Percentiles rank a stretch among this genome's conserved stretches.
Evolutionary conservation across 805 yeast species (phyloP).

Genomic region (Wickerhamiella alocasiicola): DNA sequence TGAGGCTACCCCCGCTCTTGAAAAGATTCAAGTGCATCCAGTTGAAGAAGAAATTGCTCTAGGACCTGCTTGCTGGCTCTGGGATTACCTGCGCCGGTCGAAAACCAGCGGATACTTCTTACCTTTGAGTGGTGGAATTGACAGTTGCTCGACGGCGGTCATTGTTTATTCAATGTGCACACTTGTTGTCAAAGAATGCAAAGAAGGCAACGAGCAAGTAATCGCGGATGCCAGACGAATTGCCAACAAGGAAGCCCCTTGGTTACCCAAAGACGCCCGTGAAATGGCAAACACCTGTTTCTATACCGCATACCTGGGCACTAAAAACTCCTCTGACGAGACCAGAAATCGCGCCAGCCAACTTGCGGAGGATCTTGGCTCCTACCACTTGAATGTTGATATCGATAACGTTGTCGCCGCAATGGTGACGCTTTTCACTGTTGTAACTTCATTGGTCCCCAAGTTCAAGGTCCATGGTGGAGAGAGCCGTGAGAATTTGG

Average conservation of each 20-base stretch:
- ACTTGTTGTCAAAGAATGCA: slow-evolving; percentile 58
- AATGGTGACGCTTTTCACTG: slow-evolving; percentile 62
- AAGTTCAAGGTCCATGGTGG: slow-evolving; percentile 91
- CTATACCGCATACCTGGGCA: slow-evolving; percentile 93
- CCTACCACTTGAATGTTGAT: slow-evolving; percentile 82
- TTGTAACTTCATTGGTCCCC: slow-evolving; percentile 84
- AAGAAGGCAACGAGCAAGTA: slow-evolving; percentile 61
- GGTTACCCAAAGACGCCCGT: slow-evolving; percentile 61
- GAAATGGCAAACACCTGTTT: slow-evolving; percentile 68
- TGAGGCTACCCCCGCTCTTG: slow-evolving; percentile 40
- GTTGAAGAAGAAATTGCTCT: slow-evolving; percentile 96
- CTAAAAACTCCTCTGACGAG: slow-evolving; percentile 78
- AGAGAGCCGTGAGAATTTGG: slow-evolving; percentile 77
- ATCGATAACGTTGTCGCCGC: slow-evolving; percentile 78
- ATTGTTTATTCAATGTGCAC: slow-evolving; percentile 92
- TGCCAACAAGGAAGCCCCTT: slow-evolving; percentile 42
- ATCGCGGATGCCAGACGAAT: slow-evolving; percentile 60
- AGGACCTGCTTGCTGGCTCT: slow-evolving; percentile 99
- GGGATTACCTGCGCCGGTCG: slow-evolving; percentile 94
- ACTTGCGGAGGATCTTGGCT: slow-evolving; percentile 63
- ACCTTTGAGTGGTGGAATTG: slow-evolving; percentile 95
- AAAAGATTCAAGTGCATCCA: slow-evolving; percentile 46
- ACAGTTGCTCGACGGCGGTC: slow-evolving; percentile 93
- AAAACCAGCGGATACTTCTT: slow-evolving; percentile 82
- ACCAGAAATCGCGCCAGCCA: slow-evolving; percentile 74